Base-by-base conservation (phyloP, 2,329 filamentous ascomycete species). In the Botrytis elliptica region DNA sequence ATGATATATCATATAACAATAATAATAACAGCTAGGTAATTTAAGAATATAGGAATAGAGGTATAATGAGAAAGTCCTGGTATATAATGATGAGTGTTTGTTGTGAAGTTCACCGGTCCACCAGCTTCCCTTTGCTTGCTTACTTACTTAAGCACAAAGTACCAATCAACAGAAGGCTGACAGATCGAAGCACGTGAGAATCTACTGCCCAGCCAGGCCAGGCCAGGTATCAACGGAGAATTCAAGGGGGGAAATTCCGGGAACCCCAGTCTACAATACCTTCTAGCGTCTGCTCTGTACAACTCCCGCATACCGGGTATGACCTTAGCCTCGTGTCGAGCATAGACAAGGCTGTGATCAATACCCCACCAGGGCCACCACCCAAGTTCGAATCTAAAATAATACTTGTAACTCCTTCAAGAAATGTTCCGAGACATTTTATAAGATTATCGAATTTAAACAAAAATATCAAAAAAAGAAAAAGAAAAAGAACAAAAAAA, bases 241-340 rank as follows among this genome's bases (percentile, higher is more conserved):
- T 60, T 38, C 57, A 12, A 60, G 7, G 7, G 18, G 14, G 29
- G 14, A 59, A 9, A 33, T 38, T 62, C 59, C 36, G 25, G 59
- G 25, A 62, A 40, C 59, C 59, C 59, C 59, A 62, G 36, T 62
- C 36, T 25, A 40, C 12, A n/a, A 38, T 12, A 6, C 49, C 49
- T 40, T 38, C 36, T 62, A 62, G 36, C 36, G 59, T n/a, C 4
- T 3, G 8, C 59, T 29, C 49, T 55, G 49, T 10, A 36, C n/a
- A 59, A 33, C 16, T 44, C 62, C 62, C 62, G 62, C n/a, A 44
- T 33, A 46, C 62, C 40, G 62, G 62, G 62, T 46, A 44, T 33
- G 4, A 44, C 62, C 40, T 65, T 46, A 65, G 62, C 62, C 62
- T 65, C 40, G 62, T 65, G 40, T 64, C 38, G 25, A 44, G 62